A percentile compares a stretch with the other conserved stretches of the same genome.
Evolutionary conservation across 2,329 filamentous ascomycete species (phyloP).

Genomic region (Elsinoe batatas): DNA sequence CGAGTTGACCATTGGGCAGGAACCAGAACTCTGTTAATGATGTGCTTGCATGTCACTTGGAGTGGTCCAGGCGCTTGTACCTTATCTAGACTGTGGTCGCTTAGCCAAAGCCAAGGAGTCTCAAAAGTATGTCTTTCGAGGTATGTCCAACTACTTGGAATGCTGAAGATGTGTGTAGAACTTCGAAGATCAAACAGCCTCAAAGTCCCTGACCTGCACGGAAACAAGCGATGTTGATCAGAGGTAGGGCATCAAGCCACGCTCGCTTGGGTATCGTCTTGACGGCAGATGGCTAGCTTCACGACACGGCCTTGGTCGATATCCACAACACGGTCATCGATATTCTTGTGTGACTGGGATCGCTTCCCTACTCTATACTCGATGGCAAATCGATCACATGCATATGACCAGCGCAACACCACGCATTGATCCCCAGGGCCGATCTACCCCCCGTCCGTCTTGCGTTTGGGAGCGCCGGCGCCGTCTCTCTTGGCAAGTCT

Average conservation of each 20-base stretch:
- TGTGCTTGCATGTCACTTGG: background rate
- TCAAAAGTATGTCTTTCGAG: background rate
- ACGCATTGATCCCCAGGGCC: constrained; percentile 3
- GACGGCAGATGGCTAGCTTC: background rate
- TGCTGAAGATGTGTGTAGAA: background rate
- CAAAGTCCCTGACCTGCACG: background rate
- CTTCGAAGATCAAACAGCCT: constrained; percentile 3
- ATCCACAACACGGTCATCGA: too few species aligned
- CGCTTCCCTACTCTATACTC: too few species aligned
- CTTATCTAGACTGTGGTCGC: background rate
- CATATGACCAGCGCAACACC: background rate
- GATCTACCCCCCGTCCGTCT: constrained; percentile 1
- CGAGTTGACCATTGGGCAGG: constrained; percentile 2
- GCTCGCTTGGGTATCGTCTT: background rate
- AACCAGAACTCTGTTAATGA: background rate
- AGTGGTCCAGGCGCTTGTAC: background rate
- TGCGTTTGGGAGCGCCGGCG: background rate
- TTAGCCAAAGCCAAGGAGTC: constrained; percentile 1
- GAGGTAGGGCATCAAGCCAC: background rate
- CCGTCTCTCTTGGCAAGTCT: constrained; percentile 11
- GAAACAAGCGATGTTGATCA: constrained; percentile 1
- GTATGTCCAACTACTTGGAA: background rate
- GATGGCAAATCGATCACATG: background rate
- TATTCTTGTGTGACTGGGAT: too few species aligned
- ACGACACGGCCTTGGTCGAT: background rate